Percentiles rank a stretch among this genome's conserved stretches.
Evolutionary conservation across 768 basidiomycete species (phyloP).

Genomic region (Tephrocybe rancida): DNA sequence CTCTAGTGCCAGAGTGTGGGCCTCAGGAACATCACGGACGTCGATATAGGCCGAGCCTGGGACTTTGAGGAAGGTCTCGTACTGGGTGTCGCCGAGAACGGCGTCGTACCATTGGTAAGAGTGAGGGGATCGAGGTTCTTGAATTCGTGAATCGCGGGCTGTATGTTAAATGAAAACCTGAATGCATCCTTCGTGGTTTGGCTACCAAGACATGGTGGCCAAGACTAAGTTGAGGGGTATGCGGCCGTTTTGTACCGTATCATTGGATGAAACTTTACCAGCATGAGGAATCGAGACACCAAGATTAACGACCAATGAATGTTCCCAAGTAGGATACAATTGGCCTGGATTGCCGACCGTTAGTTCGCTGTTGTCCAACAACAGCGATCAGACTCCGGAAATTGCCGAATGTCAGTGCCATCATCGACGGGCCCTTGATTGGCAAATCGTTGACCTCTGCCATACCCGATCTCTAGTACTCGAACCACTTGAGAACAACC

Average conservation of each 20-base stretch:
- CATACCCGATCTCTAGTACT: too few species aligned
- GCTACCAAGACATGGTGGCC: constrained; percentile 26
- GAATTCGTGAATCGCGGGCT: constrained; percentile 42
- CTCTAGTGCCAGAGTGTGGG: constrained; percentile 51
- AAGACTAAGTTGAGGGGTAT: background rate
- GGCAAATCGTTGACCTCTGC: too few species aligned
- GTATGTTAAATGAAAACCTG: background rate
- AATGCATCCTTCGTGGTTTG: too few species aligned
- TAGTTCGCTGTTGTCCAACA: too few species aligned
- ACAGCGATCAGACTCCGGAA: too few species aligned
- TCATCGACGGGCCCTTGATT: too few species aligned
- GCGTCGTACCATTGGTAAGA: constrained; percentile 30
- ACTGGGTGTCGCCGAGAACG: constrained; percentile 22
- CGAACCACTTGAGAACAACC: too few species aligned
- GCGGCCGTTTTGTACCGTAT: constrained; percentile 23
- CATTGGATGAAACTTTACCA: too few species aligned
- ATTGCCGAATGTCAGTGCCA: too few species aligned
- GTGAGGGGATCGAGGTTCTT: constrained; percentile 29
- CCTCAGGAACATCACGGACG: constrained; percentile 53
- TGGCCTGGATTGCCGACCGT: too few species aligned
- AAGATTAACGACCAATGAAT: constrained; percentile 44
- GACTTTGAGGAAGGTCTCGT: constrained; percentile 21
- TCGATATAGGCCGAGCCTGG: constrained; percentile 36
- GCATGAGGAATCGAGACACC: constrained; percentile 57
- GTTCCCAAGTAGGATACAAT: too few species aligned